These are phyloP conservation scores for Penicillium crustosum DNA, from an alignment of 2,329 filamentous ascomycete genomes.

Conservation along the genomic window DNA sequence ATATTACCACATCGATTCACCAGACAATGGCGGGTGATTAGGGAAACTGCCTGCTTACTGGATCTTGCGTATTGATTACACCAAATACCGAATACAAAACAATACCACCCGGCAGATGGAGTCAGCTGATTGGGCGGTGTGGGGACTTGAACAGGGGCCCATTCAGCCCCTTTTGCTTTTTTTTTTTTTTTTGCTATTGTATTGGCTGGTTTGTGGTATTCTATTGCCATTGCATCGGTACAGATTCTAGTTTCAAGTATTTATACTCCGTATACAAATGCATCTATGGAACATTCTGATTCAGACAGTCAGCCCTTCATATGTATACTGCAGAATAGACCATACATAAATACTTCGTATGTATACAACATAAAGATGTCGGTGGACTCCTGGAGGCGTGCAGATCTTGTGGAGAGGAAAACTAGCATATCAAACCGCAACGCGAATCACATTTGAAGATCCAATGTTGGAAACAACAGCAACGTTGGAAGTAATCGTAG, in stretches of 20 bases:
- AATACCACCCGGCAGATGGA: not conserved
- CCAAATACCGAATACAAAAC: not conserved
- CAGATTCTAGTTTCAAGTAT: not conserved
- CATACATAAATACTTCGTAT: not conserved
- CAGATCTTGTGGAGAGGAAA: slow-evolving; percentile 11
- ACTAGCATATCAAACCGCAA: not conserved
- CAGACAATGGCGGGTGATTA: not conserved
- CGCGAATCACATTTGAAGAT: not conserved
- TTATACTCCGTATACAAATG: not conserved
- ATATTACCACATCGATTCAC: slow-evolving; percentile 10
- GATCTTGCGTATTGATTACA: not conserved
- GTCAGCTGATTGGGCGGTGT: slow-evolving; percentile 9
- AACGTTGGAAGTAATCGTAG: not conserved
- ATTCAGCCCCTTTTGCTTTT: slow-evolving; percentile 13
- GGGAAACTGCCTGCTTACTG: not conserved
- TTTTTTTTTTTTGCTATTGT: slow-evolving; percentile 4
- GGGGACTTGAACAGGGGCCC: not conserved
- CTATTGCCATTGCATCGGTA: not conserved
- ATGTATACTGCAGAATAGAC: not conserved
- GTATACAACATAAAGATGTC: not conserved
- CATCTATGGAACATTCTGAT: not conserved
- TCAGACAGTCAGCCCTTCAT: not conserved
- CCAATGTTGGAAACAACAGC: not conserved
- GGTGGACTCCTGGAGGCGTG: slow-evolving; percentile 2
- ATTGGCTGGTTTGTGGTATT: not conserved